Conservation (phyloP, 2,329 filamentous ascomycete genomes). For the Pseudogymnoascus sp. region DNA sequence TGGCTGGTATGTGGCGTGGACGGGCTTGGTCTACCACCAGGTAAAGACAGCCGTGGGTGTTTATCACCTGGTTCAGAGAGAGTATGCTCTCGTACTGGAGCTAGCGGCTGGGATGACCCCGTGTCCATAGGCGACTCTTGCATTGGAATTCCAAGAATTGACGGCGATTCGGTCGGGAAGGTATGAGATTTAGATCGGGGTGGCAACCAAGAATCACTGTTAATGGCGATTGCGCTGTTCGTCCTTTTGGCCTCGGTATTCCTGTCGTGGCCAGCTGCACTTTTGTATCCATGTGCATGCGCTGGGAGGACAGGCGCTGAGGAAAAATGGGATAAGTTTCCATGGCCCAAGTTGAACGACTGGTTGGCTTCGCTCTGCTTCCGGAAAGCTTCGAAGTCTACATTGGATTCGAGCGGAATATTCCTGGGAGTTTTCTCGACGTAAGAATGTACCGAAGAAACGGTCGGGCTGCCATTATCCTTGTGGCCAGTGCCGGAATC, state of each 20-base stretch:
- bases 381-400: conserved; percentile 74
- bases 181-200: not conserved
- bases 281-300: conserved; percentile 11
- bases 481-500: conserved; percentile 57
- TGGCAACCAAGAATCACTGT: not conserved
- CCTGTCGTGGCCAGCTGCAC: not conserved
- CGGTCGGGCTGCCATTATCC: conserved; percentile 68
- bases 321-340: conserved; percentile 40
- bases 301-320: conserved; percentile 22
- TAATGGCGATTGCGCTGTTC: not conserved
- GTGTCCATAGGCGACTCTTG: conserved; percentile 41
- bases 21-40: conserved; percentile 40
- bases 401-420: conserved; percentile 66
- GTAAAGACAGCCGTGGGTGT: conserved; percentile 49
- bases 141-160: conserved; percentile 37
- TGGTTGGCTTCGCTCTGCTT: conserved; percentile 62
- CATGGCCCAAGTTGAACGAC: conserved; percentile 40
- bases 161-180: conserved; percentile 17
- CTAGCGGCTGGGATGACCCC: conserved; percentile 29
- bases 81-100: conserved; percentile 17
- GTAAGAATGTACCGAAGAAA: conserved; percentile 64
- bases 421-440: conserved; percentile 61
- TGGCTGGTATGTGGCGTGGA: conserved; percentile 29
- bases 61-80: conserved; percentile 38
- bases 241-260: not conserved